Conservation (phyloP, 1,139 yeast species). For the Diutina scorzettiae region DNA sequence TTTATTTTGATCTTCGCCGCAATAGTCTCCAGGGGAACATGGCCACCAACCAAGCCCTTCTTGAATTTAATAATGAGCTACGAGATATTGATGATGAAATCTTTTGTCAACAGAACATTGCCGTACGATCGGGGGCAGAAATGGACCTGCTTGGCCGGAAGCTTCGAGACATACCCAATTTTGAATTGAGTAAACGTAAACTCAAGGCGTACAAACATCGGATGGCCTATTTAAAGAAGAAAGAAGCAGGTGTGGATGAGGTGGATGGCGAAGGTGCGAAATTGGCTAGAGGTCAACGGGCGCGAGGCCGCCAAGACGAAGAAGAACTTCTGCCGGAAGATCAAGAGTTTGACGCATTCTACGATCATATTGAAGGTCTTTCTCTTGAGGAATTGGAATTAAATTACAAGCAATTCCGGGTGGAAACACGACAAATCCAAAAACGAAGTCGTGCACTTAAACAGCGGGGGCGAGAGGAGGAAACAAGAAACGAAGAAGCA, state of each 20-base stretch:
- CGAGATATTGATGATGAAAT: neutral
- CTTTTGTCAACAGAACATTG: neutral
- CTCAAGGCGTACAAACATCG: slow-evolving; percentile 8
- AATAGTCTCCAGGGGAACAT: neutral
- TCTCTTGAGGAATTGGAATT: neutral
- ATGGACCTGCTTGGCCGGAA: slow-evolving; percentile 6
- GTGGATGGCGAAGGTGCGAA: neutral
- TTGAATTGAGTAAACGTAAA: slow-evolving; percentile 6
- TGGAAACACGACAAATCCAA: neutral
- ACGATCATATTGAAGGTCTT: neutral
- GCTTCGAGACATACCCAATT: slow-evolving; percentile 7
- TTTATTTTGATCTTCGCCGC: slow-evolving; percentile 36
- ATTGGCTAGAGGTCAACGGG: no score
- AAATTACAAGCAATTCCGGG: neutral
- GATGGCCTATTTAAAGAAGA: slow-evolving; percentile 16
- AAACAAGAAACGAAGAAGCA: neutral
- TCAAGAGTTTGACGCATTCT: neutral
- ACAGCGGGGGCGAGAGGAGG: neutral
- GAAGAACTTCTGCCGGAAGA: neutral
- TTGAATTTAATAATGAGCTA: slow-evolving; percentile 1
- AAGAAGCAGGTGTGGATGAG: slow-evolving; percentile 9
- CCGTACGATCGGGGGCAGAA: neutral
- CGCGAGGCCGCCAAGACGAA: neutral
- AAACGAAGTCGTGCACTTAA: neutral
- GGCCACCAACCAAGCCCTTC: slow-evolving; percentile 10